phyloP scores from a whole-genome alignment of 345 rosid genomes.

The Eucalyptus tenuipes region DNA sequence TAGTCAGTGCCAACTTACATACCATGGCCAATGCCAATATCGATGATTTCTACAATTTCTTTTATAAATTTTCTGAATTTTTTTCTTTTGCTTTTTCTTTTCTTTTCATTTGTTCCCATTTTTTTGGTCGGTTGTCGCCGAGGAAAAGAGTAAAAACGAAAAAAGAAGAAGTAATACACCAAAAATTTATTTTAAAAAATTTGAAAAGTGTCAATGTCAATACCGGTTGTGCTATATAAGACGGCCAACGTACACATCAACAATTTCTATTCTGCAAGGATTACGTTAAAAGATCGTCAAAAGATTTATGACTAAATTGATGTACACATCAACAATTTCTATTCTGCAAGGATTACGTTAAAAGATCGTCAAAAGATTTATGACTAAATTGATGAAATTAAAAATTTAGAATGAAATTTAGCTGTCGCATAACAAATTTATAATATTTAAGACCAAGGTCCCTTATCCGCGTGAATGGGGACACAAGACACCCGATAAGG shows the following conservation, averaged over 20 bases:
- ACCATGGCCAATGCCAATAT: fast-evolving
- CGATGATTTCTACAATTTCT: background rate
- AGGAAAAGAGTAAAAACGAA: background rate
- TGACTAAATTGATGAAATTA: background rate
- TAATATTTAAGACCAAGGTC: background rate
- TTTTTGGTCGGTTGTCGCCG: fast-evolving
- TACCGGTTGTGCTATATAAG: fast-evolving
- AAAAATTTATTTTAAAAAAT: background rate
- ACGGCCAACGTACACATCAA: no score
- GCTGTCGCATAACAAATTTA: fast-evolving
- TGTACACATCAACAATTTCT: background rate
- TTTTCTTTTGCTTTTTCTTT: background rate
- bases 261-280: fast-evolving
- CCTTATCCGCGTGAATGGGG: background rate
- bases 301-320: background rate
- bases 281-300: background rate
- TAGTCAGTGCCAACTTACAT: background rate
- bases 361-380: background rate
- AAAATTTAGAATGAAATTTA: background rate
- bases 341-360: fast-evolving
- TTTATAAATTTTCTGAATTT: background rate
- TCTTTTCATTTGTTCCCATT: background rate
- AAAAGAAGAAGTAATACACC: background rate
- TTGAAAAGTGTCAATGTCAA: background rate
- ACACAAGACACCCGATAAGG: background rate